These are phyloP conservation scores for Quercus tomentella DNA, from an alignment of 331 rosid species.

Conservation along the genomic window DNA sequence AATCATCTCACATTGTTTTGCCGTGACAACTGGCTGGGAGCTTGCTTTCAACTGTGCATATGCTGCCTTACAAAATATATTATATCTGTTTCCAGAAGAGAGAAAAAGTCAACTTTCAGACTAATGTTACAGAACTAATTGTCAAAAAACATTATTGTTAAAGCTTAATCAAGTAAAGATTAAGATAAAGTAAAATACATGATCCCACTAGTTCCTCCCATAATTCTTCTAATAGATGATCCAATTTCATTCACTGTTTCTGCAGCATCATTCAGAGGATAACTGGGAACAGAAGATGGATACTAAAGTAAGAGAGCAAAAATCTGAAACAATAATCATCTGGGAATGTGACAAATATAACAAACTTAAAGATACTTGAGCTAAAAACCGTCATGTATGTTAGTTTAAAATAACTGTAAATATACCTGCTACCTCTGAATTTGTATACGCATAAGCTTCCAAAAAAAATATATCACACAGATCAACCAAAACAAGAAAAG, in stretches of 20 bases:
- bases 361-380: neutral
- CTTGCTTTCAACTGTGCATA: conserved; percentile 57
- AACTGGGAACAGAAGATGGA: conserved; percentile 43
- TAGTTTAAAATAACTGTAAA: neutral
- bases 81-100: conserved; percentile 45
- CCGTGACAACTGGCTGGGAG: conserved; percentile 34
- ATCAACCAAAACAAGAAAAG: too few species aligned
- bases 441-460: too few species aligned
- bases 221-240: conserved; percentile 68
- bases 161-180: conserved; percentile 18
- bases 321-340: conserved; percentile 17
- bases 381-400: neutral
- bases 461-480: too few species aligned
- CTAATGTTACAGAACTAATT: neutral
- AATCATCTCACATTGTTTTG: conserved; percentile 64
- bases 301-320: conserved; percentile 26
- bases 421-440: neutral
- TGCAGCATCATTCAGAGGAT: conserved; percentile 89
- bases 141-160: conserved; percentile 13
- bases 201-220: conserved; percentile 99
- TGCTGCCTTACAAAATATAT: conserved; percentile 80
- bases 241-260: conserved; percentile 82
- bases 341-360: neutral
- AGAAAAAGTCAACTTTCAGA: neutral
- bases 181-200: conserved; percentile 44